Base-by-base conservation (phyloP, 106 monocot species). In the Amphibolis antarctica region DNA sequence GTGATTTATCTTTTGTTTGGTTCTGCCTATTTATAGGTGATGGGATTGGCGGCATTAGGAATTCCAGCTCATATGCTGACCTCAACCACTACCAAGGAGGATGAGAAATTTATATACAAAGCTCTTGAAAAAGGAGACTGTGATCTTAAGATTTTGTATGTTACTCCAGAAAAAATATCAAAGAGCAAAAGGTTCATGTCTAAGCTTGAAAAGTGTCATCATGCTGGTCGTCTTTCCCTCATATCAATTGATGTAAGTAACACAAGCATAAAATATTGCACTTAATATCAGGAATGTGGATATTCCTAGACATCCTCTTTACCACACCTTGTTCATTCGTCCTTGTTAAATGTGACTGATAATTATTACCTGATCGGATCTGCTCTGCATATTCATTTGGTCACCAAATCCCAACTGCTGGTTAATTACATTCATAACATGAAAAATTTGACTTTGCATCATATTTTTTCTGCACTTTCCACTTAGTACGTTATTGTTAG, bases 121-220 rank as follows among this genome's bases (percentile, higher is more conserved):
- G 72, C 80, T 25, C 91, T 98, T 65, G 98, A 98, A 57, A 98
- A 91, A 83, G 98, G 90, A 24, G 87, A 91, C 59, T 87, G 76
- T 55, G 78, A 81, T 59, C 66, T 98, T 44, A 98, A 85, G 61
- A 76, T 98, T 67, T 75, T 98, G 55, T 98, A 98, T 75, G 98
- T 98, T n/a, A 98, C 98, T 28, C 98, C 98, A 51, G 98, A 98
- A 83, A 98, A 98, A 69, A 98, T 98, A 64, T 98, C 98, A 49
- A 98, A 91, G 74, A 98, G 98, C 71, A 98, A 98, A 76, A 79
- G 98, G 46, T 98, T 98, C 72, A 86, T 98, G 87, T 98, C 98
- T 48, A 98, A 98, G 72, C 85, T 98, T 82, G 98, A 98, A 71
- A 98, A 98, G 65, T 98, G 98, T 66, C 70, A 98, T 49, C 75